Conservation (phyloP, 768 basidiomycete species). For the Asterophora parasitica region DNA sequence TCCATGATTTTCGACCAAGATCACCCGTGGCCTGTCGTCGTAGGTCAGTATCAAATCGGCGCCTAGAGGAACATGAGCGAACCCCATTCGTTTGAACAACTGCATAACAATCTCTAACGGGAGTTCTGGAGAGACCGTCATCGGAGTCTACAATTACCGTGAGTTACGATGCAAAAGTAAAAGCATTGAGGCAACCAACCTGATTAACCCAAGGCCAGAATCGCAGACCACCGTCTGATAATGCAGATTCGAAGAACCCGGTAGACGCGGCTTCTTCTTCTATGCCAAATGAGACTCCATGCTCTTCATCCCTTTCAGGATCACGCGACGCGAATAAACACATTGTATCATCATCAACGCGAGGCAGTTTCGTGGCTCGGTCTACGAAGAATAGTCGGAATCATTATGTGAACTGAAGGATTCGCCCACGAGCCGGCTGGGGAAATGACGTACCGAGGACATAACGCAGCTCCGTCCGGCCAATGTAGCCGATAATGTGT, state of each 20-base stretch:
- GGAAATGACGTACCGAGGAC: constrained; percentile 60
- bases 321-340: constrained; percentile 65
- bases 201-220: constrained; percentile 94
- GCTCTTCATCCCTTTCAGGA: constrained; percentile 48
- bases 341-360: constrained; percentile 56
- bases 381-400: constrained; percentile 39
- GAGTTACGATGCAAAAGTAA: neutral
- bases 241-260: constrained; percentile 53
- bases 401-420: neutral
- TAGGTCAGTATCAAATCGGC: constrained; percentile 3
- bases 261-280: constrained; percentile 69
- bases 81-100: constrained; percentile 98
- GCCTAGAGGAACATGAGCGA: constrained; percentile 26
- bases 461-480: constrained; percentile 77
- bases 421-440: neutral
- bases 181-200: constrained; percentile 39
- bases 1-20: constrained; percentile 88
- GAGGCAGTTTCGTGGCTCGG: constrained; percentile 59
- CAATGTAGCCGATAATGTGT: constrained; percentile 83
- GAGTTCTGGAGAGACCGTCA: constrained; percentile 88
- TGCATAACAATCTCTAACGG: constrained; percentile 97
- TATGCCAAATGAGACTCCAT: constrained; percentile 49
- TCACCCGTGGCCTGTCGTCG: constrained; percentile 79
- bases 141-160: constrained; percentile 63
- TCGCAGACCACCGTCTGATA: constrained; percentile 53